A percentile compares a stretch with the other conserved stretches of the same genome.
phyloP scores from a whole-genome alignment of 495 filamentous ascomycete genomes.

The Xylaria venustula region DNA sequence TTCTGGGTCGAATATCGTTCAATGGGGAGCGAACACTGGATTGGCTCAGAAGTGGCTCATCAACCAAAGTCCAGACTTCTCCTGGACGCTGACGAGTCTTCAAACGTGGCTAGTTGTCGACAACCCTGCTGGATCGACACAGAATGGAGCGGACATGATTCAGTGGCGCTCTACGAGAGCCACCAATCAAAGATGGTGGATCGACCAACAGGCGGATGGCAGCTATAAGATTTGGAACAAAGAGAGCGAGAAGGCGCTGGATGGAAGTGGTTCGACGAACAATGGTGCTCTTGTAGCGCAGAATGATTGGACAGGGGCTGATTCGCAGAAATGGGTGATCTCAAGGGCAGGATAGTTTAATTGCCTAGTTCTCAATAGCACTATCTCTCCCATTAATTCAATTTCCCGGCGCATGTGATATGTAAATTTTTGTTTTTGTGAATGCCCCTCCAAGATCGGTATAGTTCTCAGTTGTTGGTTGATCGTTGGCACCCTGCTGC shows the following conservation, averaged over 20 bases:
- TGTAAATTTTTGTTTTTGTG: no score
- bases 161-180: slow-evolving; percentile 8
- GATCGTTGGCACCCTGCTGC: no score
- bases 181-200: slow-evolving; percentile 18
- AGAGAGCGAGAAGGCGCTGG: slow-evolving; percentile 12
- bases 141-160: slow-evolving; percentile 4
- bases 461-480: no score
- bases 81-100: slow-evolving; percentile 19
- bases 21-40: background rate
- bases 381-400: no score
- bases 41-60: background rate
- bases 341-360: no score
- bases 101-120: slow-evolving; percentile 13
- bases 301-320: slow-evolving; percentile 10
- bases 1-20: background rate
- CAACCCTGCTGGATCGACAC: slow-evolving; percentile 3
- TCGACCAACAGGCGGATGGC: slow-evolving; percentile 14
- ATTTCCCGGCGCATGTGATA: no score
- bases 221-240: slow-evolving; percentile 19
- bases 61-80: slow-evolving; percentile 12
- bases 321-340: slow-evolving; percentile 12
- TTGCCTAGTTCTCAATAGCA: no score
- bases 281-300: slow-evolving; percentile 18
- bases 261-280: background rate
- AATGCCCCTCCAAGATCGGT: no score